A percentile compares a stretch with the other conserved stretches of the same genome.
Conservation (phyloP, 2,329 filamentous ascomycete species). For the Mycocentrospora acerina region DNA sequence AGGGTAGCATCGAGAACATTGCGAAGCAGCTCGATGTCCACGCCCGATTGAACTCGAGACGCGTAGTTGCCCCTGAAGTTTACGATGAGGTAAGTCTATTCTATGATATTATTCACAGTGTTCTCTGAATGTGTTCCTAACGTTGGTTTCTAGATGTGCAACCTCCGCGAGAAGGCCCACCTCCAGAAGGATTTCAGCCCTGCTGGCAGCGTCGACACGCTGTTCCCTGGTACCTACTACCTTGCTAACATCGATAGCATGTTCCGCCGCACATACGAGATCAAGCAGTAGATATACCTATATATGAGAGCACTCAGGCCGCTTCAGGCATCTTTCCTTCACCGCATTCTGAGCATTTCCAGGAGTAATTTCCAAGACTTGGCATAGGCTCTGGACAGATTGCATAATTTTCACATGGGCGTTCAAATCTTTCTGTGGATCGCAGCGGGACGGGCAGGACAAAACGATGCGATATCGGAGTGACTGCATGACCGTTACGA, state of each 20-base stretch:
- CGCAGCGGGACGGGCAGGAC: neutral
- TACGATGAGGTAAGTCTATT: constrained; percentile 48
- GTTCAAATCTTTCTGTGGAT: constrained; percentile 7
- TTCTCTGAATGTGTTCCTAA: constrained; percentile 27
- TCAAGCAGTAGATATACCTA: constrained; percentile 47
- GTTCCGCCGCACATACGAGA: constrained; percentile 53
- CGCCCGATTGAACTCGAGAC: constrained; percentile 47
- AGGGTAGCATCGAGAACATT: constrained; percentile 50
- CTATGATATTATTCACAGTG: constrained; percentile 12
- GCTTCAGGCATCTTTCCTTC: constrained; percentile 20
- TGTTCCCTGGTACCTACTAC: constrained; percentile 54
- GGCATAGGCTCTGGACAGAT: constrained; percentile 28
- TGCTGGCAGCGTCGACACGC: constrained; percentile 45
- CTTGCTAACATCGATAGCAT: constrained; percentile 53
- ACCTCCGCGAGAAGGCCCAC: constrained; percentile 53
- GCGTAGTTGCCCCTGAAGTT: constrained; percentile 49
- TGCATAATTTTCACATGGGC: constrained; percentile 21
- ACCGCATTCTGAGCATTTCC: constrained; percentile 40
- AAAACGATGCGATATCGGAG: neutral
- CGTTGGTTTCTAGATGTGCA: constrained; percentile 48
- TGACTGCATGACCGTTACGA: constrained; percentile 12
- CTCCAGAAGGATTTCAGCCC: constrained; percentile 54
- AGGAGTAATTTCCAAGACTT: constrained; percentile 33
- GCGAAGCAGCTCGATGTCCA: constrained; percentile 51
- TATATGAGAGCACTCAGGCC: no score